Percentiles rank a stretch among this genome's conserved stretches.
phyloP scores from a whole-genome alignment of 495 filamentous ascomycete genomes.

The Penicillium bialowiezense region DNA sequence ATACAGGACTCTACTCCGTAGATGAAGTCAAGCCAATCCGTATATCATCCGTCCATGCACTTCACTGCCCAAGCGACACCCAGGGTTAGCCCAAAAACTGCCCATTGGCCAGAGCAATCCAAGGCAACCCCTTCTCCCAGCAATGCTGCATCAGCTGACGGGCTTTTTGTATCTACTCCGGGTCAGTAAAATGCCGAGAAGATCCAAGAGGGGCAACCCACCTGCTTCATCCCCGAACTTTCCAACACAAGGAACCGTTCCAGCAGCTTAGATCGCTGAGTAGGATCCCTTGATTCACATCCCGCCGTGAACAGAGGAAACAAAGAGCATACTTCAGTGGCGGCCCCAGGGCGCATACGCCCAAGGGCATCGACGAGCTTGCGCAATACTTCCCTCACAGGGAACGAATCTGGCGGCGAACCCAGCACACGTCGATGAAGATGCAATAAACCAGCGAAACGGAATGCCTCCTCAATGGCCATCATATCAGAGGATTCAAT shows the following conservation, averaged over 20 bases:
- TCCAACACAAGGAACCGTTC: constrained; percentile 68
- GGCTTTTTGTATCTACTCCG: constrained; percentile 40
- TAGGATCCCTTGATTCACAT: constrained; percentile 61
- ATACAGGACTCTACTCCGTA: no score
- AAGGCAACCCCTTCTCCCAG: constrained; percentile 42
- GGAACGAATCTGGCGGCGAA: constrained; percentile 48
- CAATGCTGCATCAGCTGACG: constrained; percentile 43
- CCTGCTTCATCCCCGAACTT: constrained; percentile 74
- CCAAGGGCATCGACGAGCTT: constrained; percentile 60
- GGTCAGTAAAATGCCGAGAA: not conserved
- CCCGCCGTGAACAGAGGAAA: constrained; percentile 87
- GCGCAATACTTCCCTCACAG: constrained; percentile 62
- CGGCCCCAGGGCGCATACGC: constrained; percentile 63
- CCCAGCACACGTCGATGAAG: constrained; percentile 71
- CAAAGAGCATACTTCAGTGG: constrained; percentile 72
- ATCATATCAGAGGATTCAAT: constrained; percentile 55
- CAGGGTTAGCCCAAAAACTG: constrained; percentile 40
- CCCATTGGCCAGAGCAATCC: constrained; percentile 40
- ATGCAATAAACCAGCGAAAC: constrained; percentile 76
- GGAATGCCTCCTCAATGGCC: constrained; percentile 78
- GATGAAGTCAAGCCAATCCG: no score
- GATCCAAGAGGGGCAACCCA: constrained; percentile 19
- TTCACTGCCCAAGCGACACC: no score
- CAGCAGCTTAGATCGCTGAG: constrained; percentile 59
- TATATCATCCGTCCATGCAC: no score